These are phyloP conservation scores for Xylaria telfairii DNA, from an alignment of 495 filamentous ascomycete genomes.

Conservation along the genomic window DNA sequence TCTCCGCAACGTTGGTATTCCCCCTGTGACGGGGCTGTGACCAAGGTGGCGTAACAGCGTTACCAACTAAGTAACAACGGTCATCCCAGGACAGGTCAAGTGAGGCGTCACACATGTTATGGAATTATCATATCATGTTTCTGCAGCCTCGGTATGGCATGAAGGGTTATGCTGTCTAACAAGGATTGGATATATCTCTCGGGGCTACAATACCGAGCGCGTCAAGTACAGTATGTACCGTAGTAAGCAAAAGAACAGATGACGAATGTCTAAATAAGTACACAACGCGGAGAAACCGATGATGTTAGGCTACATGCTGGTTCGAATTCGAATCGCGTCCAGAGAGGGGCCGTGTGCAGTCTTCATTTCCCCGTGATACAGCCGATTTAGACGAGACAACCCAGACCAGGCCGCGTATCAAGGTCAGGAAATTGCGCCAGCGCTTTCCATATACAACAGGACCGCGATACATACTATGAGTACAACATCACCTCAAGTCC, in stretches of 20 bases:
- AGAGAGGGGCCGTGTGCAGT: background rate
- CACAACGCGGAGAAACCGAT: background rate
- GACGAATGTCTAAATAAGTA: background rate
- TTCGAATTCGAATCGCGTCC: background rate
- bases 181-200: background rate
- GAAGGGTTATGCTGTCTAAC: background rate
- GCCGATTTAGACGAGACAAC: background rate
- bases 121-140: background rate
- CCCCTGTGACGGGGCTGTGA: background rate
- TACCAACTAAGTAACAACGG: background rate
- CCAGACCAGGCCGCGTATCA: background rate
- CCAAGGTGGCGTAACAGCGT: background rate
- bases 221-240: too few relatives aligned
- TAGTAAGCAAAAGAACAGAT: background rate
- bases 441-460: background rate
- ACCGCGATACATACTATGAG: conserved; percentile 1
- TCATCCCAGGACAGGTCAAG: background rate
- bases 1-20: background rate
- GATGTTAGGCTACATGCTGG: background rate
- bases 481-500: background rate
- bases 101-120: background rate
- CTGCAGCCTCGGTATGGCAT: background rate
- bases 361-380: background rate
- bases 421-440: background rate
- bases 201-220: background rate